Evolutionary conservation across 2,329 filamentous ascomycete genomes (phyloP).

Genomic region (Exophiala calicioides): DNA sequence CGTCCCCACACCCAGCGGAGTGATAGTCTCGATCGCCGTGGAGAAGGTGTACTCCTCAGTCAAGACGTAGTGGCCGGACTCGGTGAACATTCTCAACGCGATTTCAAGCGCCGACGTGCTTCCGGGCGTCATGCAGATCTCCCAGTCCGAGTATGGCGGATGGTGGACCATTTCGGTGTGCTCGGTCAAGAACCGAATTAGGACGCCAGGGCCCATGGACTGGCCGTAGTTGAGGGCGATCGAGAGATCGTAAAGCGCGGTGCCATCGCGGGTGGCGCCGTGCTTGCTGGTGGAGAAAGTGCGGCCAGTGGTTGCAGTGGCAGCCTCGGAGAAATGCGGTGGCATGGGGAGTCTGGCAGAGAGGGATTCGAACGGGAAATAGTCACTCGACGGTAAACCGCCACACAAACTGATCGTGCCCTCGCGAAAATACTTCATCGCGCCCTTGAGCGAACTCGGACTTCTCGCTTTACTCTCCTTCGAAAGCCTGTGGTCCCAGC

Average conservation of each 20-base stretch:
- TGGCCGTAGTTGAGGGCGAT: conserved; percentile 94
- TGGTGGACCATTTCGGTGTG: conserved; percentile 91
- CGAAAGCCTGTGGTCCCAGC: conserved; percentile 73
- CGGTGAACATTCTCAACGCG: conserved; percentile 76
- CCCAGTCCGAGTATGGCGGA: conserved; percentile 92
- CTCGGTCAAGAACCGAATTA: conserved; percentile 88
- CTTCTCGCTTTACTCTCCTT: conserved; percentile 59
- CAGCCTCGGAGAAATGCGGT: conserved; percentile 70
- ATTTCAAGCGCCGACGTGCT: conserved; percentile 86
- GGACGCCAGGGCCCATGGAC: conserved; percentile 78
- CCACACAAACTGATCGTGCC: conserved; percentile 89
- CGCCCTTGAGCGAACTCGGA: conserved; percentile 76
- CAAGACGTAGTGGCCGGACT: conserved; percentile 73
- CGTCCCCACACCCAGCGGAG: conserved; percentile 62
- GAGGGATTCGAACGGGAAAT: conserved; percentile 87
- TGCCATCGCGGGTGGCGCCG: conserved; percentile 69
- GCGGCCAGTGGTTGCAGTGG: conserved; percentile 62
- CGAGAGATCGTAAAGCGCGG: conserved; percentile 68
- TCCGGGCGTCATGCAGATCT: conserved; percentile 77
- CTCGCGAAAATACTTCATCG: conserved; percentile 75
- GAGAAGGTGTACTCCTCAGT: conserved; percentile 93
- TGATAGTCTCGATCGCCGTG: conserved; percentile 67
- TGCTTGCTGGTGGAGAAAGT: conserved; percentile 75
- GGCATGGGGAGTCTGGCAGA: conserved; percentile 70
- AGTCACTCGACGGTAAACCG: conserved; percentile 81